A percentile compares a stretch with the other conserved stretches of the same genome.
phyloP scores from a whole-genome alignment of 441 rosid species.

The Pelargonium fulgidum region DNA sequence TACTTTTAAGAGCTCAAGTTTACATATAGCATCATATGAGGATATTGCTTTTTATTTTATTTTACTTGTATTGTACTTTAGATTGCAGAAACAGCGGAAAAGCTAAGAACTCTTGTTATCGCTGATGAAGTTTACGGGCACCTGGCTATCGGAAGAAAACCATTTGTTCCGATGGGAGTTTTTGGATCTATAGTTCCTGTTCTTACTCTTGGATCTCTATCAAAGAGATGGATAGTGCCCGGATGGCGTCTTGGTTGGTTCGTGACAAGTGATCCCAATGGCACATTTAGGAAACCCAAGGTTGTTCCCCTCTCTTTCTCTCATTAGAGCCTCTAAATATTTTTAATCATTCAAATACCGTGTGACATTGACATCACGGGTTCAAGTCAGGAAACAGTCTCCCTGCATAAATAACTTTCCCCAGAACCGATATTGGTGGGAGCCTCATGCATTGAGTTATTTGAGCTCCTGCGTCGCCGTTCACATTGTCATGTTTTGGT shows the following conservation, averaged over 20 bases:
- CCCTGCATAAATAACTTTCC: no score
- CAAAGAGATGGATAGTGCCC: slow-evolving; percentile 26
- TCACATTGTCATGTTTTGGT: no score
- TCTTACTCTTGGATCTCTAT: slow-evolving; percentile 25
- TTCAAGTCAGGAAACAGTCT: no score
- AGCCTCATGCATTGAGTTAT: no score
- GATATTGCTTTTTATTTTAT: background rate
- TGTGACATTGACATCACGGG: no score
- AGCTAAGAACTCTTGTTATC: slow-evolving; percentile 19
- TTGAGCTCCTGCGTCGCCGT: no score
- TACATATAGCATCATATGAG: background rate
- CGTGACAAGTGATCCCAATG: slow-evolving; percentile 22
- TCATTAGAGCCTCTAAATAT: no score
- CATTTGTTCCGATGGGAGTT: slow-evolving; percentile 21
- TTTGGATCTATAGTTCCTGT: slow-evolving; percentile 20
- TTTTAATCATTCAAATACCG: no score
- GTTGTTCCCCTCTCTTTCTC: background rate
- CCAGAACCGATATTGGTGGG: no score
- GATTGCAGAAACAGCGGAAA: slow-evolving; percentile 24
- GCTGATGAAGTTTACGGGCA: slow-evolving; percentile 28
- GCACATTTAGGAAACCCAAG: slow-evolving; percentile 21
- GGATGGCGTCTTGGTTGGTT: slow-evolving; percentile 28
- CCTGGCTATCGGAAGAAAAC: slow-evolving; percentile 22
- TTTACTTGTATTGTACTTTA: background rate
- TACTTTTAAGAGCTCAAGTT: background rate